These are phyloP conservation scores for Quercus alba DNA, from an alignment of 306 rosid species.

Conservation along the genomic window DNA sequence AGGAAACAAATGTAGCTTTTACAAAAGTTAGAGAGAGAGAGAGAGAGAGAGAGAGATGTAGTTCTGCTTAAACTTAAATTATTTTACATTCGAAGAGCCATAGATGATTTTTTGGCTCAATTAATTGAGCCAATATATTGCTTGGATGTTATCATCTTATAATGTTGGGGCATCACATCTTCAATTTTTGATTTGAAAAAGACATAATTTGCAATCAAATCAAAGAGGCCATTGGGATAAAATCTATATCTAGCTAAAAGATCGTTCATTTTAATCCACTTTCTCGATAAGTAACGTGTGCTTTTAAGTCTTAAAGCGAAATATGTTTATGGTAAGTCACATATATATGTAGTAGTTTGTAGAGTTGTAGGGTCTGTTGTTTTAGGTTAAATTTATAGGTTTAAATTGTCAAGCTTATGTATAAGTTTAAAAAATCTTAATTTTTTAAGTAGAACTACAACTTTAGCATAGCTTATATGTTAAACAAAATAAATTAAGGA, in stretches of 20 bases:
- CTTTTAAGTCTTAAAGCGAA: background rate
- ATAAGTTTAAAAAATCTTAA: too few species aligned
- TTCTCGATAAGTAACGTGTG: background rate
- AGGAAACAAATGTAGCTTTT: background rate
- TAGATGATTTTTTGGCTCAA: background rate
- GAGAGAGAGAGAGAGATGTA: background rate
- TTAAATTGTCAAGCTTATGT: too few species aligned
- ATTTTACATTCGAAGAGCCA: background rate
- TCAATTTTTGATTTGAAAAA: background rate
- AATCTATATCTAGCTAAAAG: background rate
- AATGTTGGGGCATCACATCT: background rate
- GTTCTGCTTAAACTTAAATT: background rate
- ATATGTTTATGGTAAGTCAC: too few species aligned
- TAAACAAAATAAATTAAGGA: too few species aligned
- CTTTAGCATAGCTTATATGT: too few species aligned
- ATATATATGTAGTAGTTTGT: too few species aligned
- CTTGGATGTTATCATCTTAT: background rate
- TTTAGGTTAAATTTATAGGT: too few species aligned
- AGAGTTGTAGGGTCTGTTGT: too few species aligned
- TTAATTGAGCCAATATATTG: background rate
- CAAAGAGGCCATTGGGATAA: background rate
- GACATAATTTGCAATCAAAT: background rate
- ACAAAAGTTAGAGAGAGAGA: background rate
- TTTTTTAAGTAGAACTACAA: too few species aligned
- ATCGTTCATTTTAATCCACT: background rate